A percentile compares a stretch with the other conserved stretches of the same genome.
phyloP scores from a whole-genome alignment of 106 monocot species.

The Acorus calamus region DNA sequence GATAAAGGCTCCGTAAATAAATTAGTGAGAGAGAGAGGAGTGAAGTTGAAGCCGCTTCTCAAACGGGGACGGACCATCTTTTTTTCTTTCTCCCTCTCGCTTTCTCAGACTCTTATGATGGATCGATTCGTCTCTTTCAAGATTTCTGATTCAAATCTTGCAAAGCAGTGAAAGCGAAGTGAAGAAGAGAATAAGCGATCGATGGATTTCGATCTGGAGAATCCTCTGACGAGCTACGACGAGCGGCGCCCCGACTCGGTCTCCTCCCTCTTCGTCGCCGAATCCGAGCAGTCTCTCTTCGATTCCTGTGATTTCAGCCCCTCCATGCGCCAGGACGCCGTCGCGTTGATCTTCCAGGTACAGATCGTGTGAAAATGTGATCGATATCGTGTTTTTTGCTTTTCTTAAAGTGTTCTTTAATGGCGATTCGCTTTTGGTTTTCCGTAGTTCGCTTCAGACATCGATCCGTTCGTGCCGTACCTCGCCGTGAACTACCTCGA shows the following conservation, averaged over 20 bases:
- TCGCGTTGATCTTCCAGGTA: constrained; percentile 57
- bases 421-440: neutral
- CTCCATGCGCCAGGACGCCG: constrained; percentile 35
- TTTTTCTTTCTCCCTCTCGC: too few relatives aligned
- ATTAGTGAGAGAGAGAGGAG: too few relatives aligned
- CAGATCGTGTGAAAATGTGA: too few relatives aligned
- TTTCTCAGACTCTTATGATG: too few relatives aligned
- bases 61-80: too few relatives aligned
- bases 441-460: constrained; percentile 27
- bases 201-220: constrained; percentile 45
- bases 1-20: too few relatives aligned
- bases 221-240: constrained; percentile 27
- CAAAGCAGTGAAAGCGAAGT: too few relatives aligned
- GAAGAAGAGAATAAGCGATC: too few relatives aligned
- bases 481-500: constrained; percentile 84
- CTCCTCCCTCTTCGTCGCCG: constrained; percentile 55
- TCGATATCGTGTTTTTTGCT: too few relatives aligned
- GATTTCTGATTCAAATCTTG: too few relatives aligned
- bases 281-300: constrained; percentile 55
- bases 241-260: neutral
- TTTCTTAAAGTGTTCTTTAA: neutral
- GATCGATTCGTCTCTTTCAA: too few relatives aligned
- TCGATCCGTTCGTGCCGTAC: constrained; percentile 56
- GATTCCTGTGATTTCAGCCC: constrained; percentile 4
- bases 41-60: too few relatives aligned